These are phyloP conservation scores for Colletotrichum sp. DNA, from an alignment of 2,329 filamentous ascomycete genomes.

Conservation along the genomic window DNA sequence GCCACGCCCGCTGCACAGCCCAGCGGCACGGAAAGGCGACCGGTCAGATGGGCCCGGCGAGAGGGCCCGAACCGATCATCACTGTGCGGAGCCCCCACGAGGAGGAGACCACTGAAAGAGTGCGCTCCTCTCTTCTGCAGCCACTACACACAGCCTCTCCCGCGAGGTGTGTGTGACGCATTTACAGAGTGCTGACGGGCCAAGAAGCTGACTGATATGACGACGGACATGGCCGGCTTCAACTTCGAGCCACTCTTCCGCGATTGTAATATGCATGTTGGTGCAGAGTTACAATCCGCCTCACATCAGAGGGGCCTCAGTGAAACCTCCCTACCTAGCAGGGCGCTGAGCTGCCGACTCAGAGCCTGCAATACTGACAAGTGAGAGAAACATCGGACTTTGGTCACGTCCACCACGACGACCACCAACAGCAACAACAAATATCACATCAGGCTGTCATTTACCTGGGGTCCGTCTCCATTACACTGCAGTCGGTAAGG, in stretches of 20 bases:
- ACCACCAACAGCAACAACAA: background rate
- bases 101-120: background rate
- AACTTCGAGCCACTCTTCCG: background rate
- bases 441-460: background rate
- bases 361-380: background rate
- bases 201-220: background rate
- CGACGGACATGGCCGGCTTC: background rate
- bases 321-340: background rate
- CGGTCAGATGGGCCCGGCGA: background rate
- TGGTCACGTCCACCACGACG: background rate
- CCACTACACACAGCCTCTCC: background rate
- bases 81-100: background rate
- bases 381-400: background rate
- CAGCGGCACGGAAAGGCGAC: slow-evolving; percentile 1
- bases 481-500: background rate
- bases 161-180: background rate
- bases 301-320: background rate
- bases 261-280: background rate
- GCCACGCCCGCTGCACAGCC: background rate
- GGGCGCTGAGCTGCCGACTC: background rate
- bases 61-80: background rate
- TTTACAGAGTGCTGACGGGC: slow-evolving; percentile 8
- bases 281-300: background rate
- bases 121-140: background rate
- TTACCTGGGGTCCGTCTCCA: background rate